These are phyloP conservation scores for Ceratobasidium sp. DNA, from an alignment of 1,284 basidiomycete genomes.

Conservation along the genomic window DNA sequence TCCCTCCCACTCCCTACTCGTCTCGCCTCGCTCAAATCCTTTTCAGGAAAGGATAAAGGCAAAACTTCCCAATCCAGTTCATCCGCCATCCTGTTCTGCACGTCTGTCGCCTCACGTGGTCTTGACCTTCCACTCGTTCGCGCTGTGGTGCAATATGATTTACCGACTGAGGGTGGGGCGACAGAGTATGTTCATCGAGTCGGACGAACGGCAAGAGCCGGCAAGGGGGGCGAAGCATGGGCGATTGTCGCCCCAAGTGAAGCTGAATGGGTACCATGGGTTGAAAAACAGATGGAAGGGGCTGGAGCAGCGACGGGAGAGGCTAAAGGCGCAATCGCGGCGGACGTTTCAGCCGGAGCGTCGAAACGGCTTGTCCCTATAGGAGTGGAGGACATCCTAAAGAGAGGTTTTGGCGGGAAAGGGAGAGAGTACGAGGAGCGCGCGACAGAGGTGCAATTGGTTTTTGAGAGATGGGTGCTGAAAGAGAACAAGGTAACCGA, in stretches of 20 bases:
- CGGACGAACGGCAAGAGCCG: constrained; percentile 95
- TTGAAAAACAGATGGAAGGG: constrained; percentile 78
- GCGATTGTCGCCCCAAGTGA: constrained; percentile 90
- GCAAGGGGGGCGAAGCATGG: constrained; percentile 90
- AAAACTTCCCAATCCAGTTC: constrained; percentile 55
- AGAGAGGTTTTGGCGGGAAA: constrained; percentile 86
- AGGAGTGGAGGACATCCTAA: constrained; percentile 75
- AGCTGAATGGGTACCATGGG: constrained; percentile 87
- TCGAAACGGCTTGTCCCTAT: constrained; percentile 67
- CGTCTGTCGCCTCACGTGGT: constrained; percentile 96
- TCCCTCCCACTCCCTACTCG: constrained; percentile 87
- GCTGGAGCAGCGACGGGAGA: constrained; percentile 51
- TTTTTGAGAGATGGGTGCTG: constrained; percentile 95
- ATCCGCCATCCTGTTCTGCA: constrained; percentile 86
- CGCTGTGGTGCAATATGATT: constrained; percentile 95
- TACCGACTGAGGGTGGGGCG: constrained; percentile 96
- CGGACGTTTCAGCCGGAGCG: constrained; percentile 46
- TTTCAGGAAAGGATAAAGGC: constrained; percentile 63
- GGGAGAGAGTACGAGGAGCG: constrained; percentile 84
- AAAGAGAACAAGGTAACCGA: constrained; percentile 72
- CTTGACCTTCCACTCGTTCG: constrained; percentile 96
- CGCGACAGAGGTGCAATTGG: constrained; percentile 95
- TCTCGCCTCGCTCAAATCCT: constrained; percentile 82
- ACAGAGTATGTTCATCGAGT: constrained; percentile 98
- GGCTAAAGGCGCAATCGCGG: constrained; percentile 53